Percentiles rank a stretch among this genome's conserved stretches.
These are phyloP conservation scores for Boeremia exigua DNA, from an alignment of 2,329 filamentous ascomycete species.

Conservation along the genomic window DNA sequence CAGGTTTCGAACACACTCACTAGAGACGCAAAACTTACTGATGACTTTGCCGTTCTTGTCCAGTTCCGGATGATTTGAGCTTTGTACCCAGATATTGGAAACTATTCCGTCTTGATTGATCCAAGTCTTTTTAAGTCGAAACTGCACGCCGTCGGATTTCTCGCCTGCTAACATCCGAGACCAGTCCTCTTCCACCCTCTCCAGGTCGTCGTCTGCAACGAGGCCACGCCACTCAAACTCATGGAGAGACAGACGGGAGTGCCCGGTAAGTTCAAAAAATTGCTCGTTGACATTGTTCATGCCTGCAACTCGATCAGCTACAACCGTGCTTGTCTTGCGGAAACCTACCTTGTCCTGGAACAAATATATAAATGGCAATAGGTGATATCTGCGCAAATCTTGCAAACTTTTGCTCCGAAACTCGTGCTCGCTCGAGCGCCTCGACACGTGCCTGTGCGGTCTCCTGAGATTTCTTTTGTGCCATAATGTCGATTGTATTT, in stretches of 20 bases:
- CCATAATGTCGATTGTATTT: constrained; percentile 42
- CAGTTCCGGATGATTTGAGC: constrained; percentile 32
- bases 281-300: constrained; percentile 40
- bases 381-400: constrained; percentile 36
- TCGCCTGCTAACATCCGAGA: constrained; percentile 21
- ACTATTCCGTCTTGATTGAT: constrained; percentile 31
- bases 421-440: constrained; percentile 32
- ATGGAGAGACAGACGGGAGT: constrained; percentile 18
- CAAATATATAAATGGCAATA: constrained; percentile 35
- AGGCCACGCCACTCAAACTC: constrained; percentile 27
- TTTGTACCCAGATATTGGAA: constrained; percentile 36
- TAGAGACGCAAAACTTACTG: constrained; percentile 11
- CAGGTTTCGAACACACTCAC: not conserved
- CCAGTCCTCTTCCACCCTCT: constrained; percentile 25
- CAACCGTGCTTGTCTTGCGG: not conserved
- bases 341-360: constrained; percentile 26
- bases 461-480: constrained; percentile 38
- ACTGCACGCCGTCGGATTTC: constrained; percentile 27
- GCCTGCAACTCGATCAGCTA: constrained; percentile 6
- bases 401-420: constrained; percentile 36
- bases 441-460: constrained; percentile 29
- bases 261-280: constrained; percentile 36
- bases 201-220: constrained; percentile 30
- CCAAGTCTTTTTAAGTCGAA: constrained; percentile 38
- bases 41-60: constrained; percentile 32